Conservation (phyloP, 805 yeast genomes). For the Candida montana region DNA sequence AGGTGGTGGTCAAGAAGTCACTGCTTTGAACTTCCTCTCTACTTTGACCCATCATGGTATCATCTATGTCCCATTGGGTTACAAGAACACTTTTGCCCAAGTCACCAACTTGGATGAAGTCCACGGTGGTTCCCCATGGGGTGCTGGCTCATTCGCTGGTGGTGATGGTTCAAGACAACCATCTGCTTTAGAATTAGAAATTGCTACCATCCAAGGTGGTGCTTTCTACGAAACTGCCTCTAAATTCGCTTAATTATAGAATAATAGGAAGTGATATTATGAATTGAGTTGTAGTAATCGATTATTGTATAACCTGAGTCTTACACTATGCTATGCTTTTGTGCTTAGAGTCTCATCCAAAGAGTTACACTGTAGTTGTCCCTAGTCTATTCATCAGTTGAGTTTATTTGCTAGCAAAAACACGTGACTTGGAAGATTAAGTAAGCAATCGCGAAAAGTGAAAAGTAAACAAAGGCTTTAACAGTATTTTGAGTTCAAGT, state of each 20-base stretch:
- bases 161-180: constrained; percentile 72
- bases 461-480: no score
- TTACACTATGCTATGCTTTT: no score
- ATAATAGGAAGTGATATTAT: neutral
- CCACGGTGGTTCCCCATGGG: constrained; percentile 85
- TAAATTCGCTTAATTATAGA: constrained; percentile 21
- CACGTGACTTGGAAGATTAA: no score
- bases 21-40: constrained; percentile 51
- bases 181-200: constrained; percentile 51
- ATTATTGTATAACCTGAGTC: no score
- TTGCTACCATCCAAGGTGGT: constrained; percentile 65
- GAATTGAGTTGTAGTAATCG: no score
- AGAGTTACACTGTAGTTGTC: no score
- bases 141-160: constrained; percentile 76
- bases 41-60: constrained; percentile 71
- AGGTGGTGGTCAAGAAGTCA: constrained; percentile 77
- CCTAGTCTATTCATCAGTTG: no score
- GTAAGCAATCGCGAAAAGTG: no score
- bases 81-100: constrained; percentile 48
- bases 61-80: constrained; percentile 73
- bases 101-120: constrained; percentile 54
- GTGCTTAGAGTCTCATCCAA: no score
- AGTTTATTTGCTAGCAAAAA: no score
- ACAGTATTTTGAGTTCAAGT: no score
- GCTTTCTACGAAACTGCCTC: constrained; percentile 45